phyloP scores from a whole-genome alignment of 129 eudicot species.

The Arctium minus region DNA sequence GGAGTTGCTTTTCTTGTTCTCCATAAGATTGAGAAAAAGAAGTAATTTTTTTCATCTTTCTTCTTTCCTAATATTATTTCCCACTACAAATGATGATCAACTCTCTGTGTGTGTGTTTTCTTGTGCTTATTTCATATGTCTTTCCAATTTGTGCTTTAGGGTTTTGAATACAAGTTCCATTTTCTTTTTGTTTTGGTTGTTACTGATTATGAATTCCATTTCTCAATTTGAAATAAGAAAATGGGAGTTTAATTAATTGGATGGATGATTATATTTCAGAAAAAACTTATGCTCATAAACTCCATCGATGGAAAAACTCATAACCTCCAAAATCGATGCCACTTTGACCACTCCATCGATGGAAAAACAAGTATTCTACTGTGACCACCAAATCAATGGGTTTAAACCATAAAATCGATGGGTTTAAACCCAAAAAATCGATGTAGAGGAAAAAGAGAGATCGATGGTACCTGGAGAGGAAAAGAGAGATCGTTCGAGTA shows the following conservation, averaged over 20 bases:
- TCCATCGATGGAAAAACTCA: no score
- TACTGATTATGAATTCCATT: neutral
- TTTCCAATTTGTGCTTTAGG: conserved; percentile 16
- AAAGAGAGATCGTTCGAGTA: no score
- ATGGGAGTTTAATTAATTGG: neutral
- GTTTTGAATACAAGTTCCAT: conserved; percentile 3
- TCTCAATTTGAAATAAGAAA: neutral
- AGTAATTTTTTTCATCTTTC: conserved; percentile 34
- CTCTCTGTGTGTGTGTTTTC: conserved; percentile 10
- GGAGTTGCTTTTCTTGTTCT: conserved; percentile 94
- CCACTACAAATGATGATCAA: neutral
- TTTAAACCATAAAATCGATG: no score
- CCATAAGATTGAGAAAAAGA: conserved; percentile 73
- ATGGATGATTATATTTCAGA: neutral
- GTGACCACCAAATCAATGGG: no score
- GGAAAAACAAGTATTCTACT: no score
- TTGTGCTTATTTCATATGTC: neutral
- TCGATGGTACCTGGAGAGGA: no score
- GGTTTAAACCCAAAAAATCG: no score
- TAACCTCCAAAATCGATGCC: no score
- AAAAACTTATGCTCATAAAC: no score
- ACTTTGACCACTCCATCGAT: no score
- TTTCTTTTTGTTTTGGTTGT: conserved; percentile 1
- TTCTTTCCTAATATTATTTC: neutral
- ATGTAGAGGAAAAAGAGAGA: no score